Percentiles rank a stretch among this genome's conserved stretches.
Evolutionary conservation across 2,329 filamentous ascomycete genomes (phyloP).

Genomic region (Trichoderma cornu-damae): DNA sequence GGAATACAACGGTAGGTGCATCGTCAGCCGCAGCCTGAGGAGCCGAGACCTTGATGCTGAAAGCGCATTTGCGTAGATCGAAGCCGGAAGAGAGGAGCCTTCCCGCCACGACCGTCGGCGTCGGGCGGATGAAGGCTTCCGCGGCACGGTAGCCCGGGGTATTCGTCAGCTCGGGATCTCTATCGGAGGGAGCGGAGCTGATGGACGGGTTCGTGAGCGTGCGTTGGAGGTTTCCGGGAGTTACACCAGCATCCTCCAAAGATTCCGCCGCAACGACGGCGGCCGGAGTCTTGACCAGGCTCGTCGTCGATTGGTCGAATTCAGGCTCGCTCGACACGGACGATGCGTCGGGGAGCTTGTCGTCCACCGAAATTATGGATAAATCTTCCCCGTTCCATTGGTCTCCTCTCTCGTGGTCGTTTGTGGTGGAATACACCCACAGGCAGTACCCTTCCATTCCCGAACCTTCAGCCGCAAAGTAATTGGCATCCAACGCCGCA

Average conservation of each 20-base stretch:
- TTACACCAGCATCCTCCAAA: conserved; percentile 56
- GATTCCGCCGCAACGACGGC: conserved; percentile 34
- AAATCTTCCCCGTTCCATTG: conserved; percentile 97
- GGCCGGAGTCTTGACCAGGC: conserved; percentile 26
- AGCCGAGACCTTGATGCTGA: conserved; percentile 65
- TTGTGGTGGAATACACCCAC: conserved; percentile 81
- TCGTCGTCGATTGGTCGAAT: conserved; percentile 44
- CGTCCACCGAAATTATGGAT: conserved; percentile 82
- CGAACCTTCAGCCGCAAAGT: conserved; percentile 84
- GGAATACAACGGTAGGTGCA: conserved; percentile 72
- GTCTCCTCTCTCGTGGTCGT: conserved; percentile 84
- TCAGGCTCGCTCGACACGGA: conserved; percentile 41
- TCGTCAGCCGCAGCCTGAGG: conserved; percentile 54
- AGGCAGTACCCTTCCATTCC: conserved; percentile 78
- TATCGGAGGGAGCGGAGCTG: conserved; percentile 50
- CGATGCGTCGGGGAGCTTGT: conserved; percentile 57
- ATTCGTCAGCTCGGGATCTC: conserved; percentile 54
- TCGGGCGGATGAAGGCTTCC: conserved; percentile 86
- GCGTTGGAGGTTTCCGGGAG: conserved; percentile 68
- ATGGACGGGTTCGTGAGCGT: conserved; percentile 65
- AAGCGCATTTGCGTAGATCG: conserved; percentile 72
- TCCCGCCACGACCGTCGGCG: conserved; percentile 70
- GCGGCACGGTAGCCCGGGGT: conserved; percentile 77
- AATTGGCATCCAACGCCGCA: conserved; percentile 90
- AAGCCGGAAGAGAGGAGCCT: conserved; percentile 69